Percentiles rank a stretch among this genome's conserved stretches.
These are phyloP conservation scores for Gryganskiella cystojenkinii DNA, from an alignment of 192 early-diverging fungal species.

Conservation along the genomic window DNA sequence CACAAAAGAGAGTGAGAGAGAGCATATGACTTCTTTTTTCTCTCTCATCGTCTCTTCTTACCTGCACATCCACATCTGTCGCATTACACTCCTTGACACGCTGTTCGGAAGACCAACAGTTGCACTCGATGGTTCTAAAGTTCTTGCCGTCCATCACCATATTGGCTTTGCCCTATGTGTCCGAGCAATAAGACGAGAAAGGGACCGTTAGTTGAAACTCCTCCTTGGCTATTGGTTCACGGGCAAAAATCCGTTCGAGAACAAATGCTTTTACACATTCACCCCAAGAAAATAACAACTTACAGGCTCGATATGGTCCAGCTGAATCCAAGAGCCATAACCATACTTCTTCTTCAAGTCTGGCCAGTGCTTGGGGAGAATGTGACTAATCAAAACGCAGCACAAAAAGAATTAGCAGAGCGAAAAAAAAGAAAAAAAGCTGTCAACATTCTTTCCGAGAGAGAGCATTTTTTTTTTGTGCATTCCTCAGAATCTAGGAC, in stretches of 20 bases:
- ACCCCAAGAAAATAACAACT: constrained; percentile 8
- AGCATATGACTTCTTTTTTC: constrained; percentile 1
- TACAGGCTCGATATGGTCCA: constrained; percentile 54
- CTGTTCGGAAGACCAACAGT: constrained; percentile 74
- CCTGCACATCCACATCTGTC: constrained; percentile 67
- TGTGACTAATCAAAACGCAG: constrained; percentile 56
- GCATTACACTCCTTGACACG: constrained; percentile 66
- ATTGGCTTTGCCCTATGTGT: constrained; percentile 62
- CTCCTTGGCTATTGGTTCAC: background rate
- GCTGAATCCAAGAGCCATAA: constrained; percentile 61
- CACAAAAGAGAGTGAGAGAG: background rate
- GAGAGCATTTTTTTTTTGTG: background rate
- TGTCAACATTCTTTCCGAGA: background rate
- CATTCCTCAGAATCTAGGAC: too few species aligned
- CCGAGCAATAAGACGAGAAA: background rate
- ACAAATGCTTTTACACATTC: background rate
- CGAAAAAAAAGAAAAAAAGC: background rate
- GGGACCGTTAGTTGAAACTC: background rate
- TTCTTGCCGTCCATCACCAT: constrained; percentile 79
- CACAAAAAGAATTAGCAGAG: background rate
- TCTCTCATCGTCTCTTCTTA: constrained; percentile 8
- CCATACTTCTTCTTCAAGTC: constrained; percentile 71
- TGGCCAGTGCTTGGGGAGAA: constrained; percentile 70
- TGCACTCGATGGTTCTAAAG: constrained; percentile 73
- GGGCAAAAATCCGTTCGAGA: constrained; percentile 11